Evolutionary conservation across 2,329 filamentous ascomycete species (phyloP).

Genomic region (Colletotrichum euphorbiae): DNA sequence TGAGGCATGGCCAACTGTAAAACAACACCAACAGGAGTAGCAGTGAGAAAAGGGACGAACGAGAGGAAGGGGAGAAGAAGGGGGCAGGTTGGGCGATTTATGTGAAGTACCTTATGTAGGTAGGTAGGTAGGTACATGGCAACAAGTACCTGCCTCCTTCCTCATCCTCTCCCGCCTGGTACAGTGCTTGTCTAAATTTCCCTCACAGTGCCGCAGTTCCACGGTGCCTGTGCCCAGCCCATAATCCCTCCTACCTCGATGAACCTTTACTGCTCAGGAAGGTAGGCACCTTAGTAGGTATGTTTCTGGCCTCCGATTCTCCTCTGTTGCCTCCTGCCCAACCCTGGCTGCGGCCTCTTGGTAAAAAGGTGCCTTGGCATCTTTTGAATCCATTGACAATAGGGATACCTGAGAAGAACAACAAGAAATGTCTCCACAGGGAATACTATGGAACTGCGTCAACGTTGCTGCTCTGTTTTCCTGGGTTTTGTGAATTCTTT

Average conservation of each 20-base stretch:
- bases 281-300: no score
- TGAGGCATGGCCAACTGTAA: background rate
- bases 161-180: background rate
- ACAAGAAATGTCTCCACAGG: background rate
- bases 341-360: background rate
- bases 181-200: constrained; percentile 22
- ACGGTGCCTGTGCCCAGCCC: constrained; percentile 8
- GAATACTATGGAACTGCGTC: background rate
- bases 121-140: constrained; percentile 15
- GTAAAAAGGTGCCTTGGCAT: background rate
- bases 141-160: constrained; percentile 26
- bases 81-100: constrained; percentile 38
- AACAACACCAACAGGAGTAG: constrained; percentile 23
- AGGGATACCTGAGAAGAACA: background rate
- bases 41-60: constrained; percentile 31
- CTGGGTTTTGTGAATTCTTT: background rate
- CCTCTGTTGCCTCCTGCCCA: background rate
- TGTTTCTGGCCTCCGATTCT: no score
- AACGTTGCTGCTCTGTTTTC: background rate
- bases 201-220: constrained; percentile 18
- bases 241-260: background rate
- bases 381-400: background rate
- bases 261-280: background rate
- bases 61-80: constrained; percentile 29
- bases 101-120: no score